These are phyloP conservation scores for Dimargaris cristalligena DNA, from an alignment of 192 early-diverging fungal species.

Conservation along the genomic window DNA sequence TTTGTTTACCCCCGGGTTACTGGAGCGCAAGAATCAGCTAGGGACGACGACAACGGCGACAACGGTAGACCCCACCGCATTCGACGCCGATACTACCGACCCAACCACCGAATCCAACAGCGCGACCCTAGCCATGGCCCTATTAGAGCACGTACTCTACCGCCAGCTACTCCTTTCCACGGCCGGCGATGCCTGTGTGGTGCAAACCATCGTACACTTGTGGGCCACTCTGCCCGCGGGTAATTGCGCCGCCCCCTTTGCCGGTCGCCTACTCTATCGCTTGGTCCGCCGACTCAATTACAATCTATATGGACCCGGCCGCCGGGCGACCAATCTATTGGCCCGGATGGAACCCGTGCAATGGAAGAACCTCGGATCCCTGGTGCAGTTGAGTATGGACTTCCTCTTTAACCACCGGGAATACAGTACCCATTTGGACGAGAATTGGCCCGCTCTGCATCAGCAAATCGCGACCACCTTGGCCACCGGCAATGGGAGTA, in stretches of 20 bases:
- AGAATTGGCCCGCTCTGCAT: neutral
- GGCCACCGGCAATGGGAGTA: no score
- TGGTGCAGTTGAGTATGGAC: neutral
- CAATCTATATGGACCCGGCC: neutral
- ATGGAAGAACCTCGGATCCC: neutral
- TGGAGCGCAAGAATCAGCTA: no score
- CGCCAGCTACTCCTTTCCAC: neutral
- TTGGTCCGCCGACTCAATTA: neutral
- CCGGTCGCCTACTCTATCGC: neutral
- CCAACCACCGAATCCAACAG: neutral
- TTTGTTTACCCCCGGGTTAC: neutral
- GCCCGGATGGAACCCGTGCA: neutral
- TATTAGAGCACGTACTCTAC: neutral
- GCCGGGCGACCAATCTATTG: no score
- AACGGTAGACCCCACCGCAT: no score
- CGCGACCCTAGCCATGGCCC: neutral
- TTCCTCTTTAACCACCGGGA: neutral
- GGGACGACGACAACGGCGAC: no score
- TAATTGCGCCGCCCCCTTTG: neutral
- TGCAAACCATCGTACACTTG: neutral
- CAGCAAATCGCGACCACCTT: neutral
- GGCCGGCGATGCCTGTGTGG: neutral
- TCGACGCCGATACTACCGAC: no score
- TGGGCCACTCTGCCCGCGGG: neutral
- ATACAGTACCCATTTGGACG: neutral